A percentile compares a stretch with the other conserved stretches of the same genome.
These are phyloP conservation scores for Apiospora koreana DNA, from an alignment of 2,329 filamentous ascomycete genomes.

Conservation along the genomic window DNA sequence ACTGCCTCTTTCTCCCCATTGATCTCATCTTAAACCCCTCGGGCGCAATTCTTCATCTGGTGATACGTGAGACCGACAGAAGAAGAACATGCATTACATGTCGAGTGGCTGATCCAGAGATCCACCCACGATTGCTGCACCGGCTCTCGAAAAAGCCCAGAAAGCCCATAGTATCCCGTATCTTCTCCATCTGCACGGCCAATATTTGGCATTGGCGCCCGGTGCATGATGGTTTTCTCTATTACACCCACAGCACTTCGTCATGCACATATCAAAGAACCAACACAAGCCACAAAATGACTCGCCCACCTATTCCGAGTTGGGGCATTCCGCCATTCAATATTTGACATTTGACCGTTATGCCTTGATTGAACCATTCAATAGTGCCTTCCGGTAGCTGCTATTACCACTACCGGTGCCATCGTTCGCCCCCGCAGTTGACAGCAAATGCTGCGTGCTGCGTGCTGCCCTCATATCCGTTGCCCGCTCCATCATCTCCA, in stretches of 20 bases:
- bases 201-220: not conserved
- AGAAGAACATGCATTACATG: not conserved
- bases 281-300: slow-evolving; percentile 9
- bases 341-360: not conserved
- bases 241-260: slow-evolving; percentile 3
- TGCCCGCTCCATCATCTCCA: too few species aligned
- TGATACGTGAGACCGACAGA: not conserved
- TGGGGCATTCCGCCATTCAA: slow-evolving; percentile 1
- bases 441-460: not conserved
- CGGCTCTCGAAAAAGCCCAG: not conserved
- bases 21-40: not conserved
- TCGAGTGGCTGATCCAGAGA: not conserved
- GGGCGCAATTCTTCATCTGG: not conserved
- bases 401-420: not conserved
- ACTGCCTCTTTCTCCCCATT: not conserved
- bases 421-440: not conserved
- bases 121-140: not conserved
- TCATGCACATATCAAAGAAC: slow-evolving; percentile 5
- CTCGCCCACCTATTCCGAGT: not conserved
- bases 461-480: not conserved
- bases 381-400: not conserved
- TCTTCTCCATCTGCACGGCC: not conserved
- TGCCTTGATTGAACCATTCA: slow-evolving; percentile 1
- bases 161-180: not conserved
- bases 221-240: not conserved